Conservation (phyloP, 2,329 filamentous ascomycete species). For the Basipetospora chlamydospora region DNA sequence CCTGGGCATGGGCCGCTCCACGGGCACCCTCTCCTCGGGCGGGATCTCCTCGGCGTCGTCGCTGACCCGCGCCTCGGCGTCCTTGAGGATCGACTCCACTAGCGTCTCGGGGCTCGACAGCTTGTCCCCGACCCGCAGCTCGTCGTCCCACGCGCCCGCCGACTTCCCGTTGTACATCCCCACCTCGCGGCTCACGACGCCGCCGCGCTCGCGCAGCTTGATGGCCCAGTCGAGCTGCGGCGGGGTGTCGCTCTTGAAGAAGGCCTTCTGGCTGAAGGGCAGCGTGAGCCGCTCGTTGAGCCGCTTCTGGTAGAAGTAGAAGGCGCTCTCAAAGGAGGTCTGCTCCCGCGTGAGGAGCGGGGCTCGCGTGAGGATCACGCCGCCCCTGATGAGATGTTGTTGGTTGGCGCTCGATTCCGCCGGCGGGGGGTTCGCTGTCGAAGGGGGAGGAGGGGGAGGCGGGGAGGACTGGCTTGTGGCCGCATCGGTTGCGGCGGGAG, state of each 20-base stretch:
- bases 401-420: constrained; percentile 5
- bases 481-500: constrained; percentile 11
- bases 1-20: constrained; percentile 57
- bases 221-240: constrained; percentile 79
- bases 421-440: constrained; percentile 8
- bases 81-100: constrained; percentile 55
- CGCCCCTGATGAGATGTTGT: constrained; percentile 38
- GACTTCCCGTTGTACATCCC: constrained; percentile 65
- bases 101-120: constrained; percentile 50
- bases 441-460: constrained; percentile 8
- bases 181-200: constrained; percentile 69
- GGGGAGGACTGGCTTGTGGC: constrained; percentile 8
- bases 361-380: constrained; percentile 75
- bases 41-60: constrained; percentile 46
- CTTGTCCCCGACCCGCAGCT: constrained; percentile 60
- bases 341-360: constrained; percentile 75
- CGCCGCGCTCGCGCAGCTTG: constrained; percentile 59
- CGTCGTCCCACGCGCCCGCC: constrained; percentile 75
- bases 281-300: constrained; percentile 83
- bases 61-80: constrained; percentile 52
- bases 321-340: constrained; percentile 80
- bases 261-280: constrained; percentile 82
- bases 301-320: constrained; percentile 93
- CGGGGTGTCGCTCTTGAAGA: constrained; percentile 83
- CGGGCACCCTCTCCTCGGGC: constrained; percentile 44